Base-by-base conservation (phyloP, 2,329 filamentous ascomycete genomes). In the Penicillium hesseltinei region DNA sequence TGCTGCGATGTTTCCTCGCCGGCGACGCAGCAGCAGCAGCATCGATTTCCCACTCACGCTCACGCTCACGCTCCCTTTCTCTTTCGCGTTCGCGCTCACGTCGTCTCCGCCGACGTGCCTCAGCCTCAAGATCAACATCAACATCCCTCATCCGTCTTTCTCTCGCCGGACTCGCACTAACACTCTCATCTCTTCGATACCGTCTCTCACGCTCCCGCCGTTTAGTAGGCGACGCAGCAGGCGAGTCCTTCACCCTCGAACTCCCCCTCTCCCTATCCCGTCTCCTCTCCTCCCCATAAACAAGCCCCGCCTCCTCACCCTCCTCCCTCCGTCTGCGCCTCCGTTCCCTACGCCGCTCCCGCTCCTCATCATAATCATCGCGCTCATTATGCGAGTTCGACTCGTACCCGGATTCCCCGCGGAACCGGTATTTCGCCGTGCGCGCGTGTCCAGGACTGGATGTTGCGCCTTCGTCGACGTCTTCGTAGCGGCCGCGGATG, bases 1-100 rank as follows among this genome's bases (percentile, higher is more conserved):
- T 72, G 45, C 75, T 77, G 43, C 70, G 65, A 69, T 73, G 74
- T 65, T 76, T 78, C 58, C 62, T 67, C 62, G 61, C 65, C 57
- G 50, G 39, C 40, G 29, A 35, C 3, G 54, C 59, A 47, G 62
- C 56, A 45, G 48, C 56, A 45, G 48, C 57, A 54, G 51, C 68
- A 47, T 60, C 58, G 27, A 50, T 52, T 31, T 51, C 57, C 50
- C 54, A 61, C 50, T 57, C 51, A 7, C 59, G 46, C 45, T 59
- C 57, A 0, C 45, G 11, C 17, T 55, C 23, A 4, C 23, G 23
- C 23, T 23, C 49, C 19, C 57, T 25, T 39, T 60, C 49, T 29
- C 57, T 31, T 42, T 60, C 56, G 19, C 56, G 56, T 47, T 61
- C 59, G 46, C 61, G 65, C 51, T 68, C 65, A 43, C 67, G 56